These are phyloP conservation scores for Mytilinidion resinicola DNA, from an alignment of 495 filamentous ascomycete species.

Conservation along the genomic window DNA sequence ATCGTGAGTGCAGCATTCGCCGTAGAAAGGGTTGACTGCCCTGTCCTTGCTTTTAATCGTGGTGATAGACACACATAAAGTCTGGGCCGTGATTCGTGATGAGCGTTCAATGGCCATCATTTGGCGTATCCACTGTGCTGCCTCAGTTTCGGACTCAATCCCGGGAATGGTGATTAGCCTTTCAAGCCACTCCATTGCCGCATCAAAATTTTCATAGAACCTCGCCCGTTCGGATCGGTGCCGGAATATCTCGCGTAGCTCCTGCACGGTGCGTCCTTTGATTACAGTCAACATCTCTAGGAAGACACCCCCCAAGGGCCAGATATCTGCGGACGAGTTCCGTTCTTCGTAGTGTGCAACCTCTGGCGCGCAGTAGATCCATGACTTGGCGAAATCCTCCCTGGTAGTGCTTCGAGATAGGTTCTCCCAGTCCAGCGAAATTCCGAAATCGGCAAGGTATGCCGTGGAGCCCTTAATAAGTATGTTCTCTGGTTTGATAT, in stretches of 20 bases:
- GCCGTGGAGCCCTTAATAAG: neutral
- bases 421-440: neutral
- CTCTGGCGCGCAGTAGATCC: neutral
- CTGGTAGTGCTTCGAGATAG: neutral
- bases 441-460: neutral
- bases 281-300: constrained; percentile 33
- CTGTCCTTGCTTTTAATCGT: no score
- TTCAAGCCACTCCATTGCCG: neutral
- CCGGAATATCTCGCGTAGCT: neutral
- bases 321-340: neutral
- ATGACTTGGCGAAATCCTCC: neutral
- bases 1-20: no score
- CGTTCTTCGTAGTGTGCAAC: neutral
- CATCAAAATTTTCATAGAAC: neutral
- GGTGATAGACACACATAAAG: no score
- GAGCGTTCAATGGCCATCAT: no score
- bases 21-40: no score
- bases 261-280: neutral
- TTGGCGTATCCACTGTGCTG: neutral
- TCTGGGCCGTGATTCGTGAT: no score
- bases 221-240: neutral
- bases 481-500: constrained; percentile 2
- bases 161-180: neutral
- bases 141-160: neutral
- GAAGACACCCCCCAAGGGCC: neutral